phyloP scores from a whole-genome alignment of 371 early-diverging fungal species.

The Phascolomyces articulosus region DNA sequence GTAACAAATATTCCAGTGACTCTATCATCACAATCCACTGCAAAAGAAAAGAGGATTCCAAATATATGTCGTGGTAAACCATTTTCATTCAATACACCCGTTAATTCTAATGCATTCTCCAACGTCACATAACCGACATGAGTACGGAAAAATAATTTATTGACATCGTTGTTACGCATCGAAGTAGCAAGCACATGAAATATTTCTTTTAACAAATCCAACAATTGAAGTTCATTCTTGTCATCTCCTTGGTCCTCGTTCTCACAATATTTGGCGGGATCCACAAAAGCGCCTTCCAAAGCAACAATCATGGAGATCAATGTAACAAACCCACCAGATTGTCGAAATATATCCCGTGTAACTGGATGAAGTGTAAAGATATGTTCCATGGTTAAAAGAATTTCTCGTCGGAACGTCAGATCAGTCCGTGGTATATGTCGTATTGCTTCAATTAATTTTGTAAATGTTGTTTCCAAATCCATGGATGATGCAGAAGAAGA shows the following conservation, averaged over 20 bases:
- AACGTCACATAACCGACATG: constrained; percentile 61
- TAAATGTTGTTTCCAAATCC: constrained; percentile 50
- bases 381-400: constrained; percentile 54
- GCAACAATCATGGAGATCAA: constrained; percentile 66
- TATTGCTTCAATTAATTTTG: constrained; percentile 64
- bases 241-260: background rate
- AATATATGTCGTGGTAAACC: constrained; percentile 49
- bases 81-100: constrained; percentile 52
- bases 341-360: constrained; percentile 60
- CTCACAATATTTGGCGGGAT: background rate
- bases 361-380: constrained; percentile 49
- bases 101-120: constrained; percentile 64
- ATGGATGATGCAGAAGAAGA: background rate
- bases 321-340: constrained; percentile 67
- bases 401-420: constrained; percentile 60
- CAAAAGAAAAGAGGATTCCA: constrained; percentile 68
- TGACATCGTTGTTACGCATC: constrained; percentile 59
- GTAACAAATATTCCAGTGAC: constrained; percentile 51
- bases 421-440: constrained; percentile 59
- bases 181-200: constrained; percentile 63
- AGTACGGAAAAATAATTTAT: constrained; percentile 55
- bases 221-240: background rate
- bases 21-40: constrained; percentile 49
- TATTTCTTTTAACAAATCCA: constrained; percentile 41
- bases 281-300: constrained; percentile 58